These are phyloP conservation scores for Aspergillus alliaceus DNA, from an alignment of 2,329 filamentous ascomycete genomes.

Conservation along the genomic window DNA sequence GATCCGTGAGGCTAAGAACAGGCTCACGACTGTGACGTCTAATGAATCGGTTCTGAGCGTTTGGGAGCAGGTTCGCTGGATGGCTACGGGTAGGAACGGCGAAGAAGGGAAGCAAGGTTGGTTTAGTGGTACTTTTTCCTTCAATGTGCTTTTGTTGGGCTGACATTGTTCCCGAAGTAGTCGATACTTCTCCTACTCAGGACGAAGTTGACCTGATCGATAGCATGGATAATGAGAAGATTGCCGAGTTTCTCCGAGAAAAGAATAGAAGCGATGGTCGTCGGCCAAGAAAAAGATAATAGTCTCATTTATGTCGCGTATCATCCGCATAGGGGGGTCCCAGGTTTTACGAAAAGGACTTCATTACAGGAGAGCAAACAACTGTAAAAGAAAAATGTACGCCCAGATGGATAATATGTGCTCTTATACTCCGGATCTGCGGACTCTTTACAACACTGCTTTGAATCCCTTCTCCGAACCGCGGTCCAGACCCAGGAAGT, in stretches of 20 bases:
- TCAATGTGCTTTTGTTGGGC: neutral
- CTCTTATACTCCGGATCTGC: too few relatives aligned
- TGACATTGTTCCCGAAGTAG: neutral
- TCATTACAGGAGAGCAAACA: neutral
- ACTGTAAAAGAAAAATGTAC: neutral
- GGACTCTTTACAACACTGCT: slow-evolving; percentile 22
- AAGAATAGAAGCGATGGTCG: slow-evolving; percentile 26
- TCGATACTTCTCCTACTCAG: neutral
- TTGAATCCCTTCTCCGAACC: slow-evolving; percentile 29
- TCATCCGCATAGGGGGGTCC: too few relatives aligned
- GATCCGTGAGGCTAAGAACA: slow-evolving; percentile 12
- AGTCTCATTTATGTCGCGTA: neutral
- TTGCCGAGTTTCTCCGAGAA: slow-evolving; percentile 34
- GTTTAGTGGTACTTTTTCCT: neutral
- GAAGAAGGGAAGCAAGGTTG: slow-evolving; percentile 6
- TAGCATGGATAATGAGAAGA: slow-evolving; percentile 28
- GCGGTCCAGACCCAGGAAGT: slow-evolving; percentile 53
- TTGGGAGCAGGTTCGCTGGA: slow-evolving; percentile 12
- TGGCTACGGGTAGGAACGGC: slow-evolving; percentile 4
- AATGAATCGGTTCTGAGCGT: slow-evolving; percentile 12
- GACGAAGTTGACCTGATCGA: slow-evolving; percentile 28
- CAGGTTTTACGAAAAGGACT: too few relatives aligned
- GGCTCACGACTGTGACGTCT: slow-evolving; percentile 4
- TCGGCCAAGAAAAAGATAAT: neutral
- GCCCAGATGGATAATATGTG: neutral